These are phyloP conservation scores for Trichosanthes truncata DNA, from an alignment of 306 rosid genomes.

Conservation along the genomic window DNA sequence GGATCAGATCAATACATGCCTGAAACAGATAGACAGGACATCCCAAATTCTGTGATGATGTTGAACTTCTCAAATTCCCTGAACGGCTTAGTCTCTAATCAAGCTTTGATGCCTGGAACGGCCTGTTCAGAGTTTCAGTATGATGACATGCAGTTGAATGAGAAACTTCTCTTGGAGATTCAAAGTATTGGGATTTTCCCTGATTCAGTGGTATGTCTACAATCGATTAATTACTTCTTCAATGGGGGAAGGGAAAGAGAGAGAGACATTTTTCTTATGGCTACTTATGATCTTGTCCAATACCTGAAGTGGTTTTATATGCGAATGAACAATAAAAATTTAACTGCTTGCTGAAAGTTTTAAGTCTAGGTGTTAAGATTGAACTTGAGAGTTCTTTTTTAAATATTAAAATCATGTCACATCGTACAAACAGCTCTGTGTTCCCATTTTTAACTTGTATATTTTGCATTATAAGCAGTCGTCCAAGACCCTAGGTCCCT, in stretches of 20 bases:
- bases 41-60: conserved; percentile 32
- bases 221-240: neutral
- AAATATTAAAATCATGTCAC: neutral
- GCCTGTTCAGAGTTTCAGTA: conserved; percentile 64
- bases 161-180: conserved; percentile 84
- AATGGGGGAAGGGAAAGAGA: neutral
- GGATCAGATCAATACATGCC: conserved; percentile 39
- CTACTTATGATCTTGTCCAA: neutral
- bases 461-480: neutral
- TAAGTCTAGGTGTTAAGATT: neutral
- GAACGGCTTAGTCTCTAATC: conserved; percentile 55
- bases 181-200: conserved; percentile 79
- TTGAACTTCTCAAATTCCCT: conserved; percentile 33
- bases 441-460: neutral
- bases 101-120: conserved; percentile 32
- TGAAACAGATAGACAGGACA: conserved; percentile 35
- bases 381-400: neutral
- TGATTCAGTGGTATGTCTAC: conserved; percentile 55
- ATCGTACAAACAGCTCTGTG: neutral
- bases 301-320: neutral
- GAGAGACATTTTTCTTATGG: neutral
- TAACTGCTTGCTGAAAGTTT: neutral
- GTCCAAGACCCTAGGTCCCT: neutral
- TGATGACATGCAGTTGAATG: conserved; percentile 55
- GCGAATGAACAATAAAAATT: neutral